Evolutionary conservation across 768 basidiomycete species (phyloP).

Genomic region (Chiua virens): DNA sequence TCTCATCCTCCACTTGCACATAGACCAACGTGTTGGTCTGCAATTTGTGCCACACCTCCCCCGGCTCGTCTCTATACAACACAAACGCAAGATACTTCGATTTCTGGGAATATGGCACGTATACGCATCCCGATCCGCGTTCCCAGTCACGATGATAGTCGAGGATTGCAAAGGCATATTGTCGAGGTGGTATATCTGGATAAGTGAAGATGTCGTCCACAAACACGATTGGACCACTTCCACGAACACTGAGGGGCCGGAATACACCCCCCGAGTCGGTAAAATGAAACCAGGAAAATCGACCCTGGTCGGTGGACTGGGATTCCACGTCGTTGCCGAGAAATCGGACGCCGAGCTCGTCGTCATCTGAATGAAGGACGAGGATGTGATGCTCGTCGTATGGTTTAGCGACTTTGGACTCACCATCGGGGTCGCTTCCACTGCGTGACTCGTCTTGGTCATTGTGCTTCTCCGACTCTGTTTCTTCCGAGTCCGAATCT

Average conservation of each 20-base stretch:
- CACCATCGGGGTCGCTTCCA: background rate
- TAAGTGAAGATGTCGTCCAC: background rate
- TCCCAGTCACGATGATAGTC: slow-evolving; percentile 9
- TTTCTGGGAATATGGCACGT: slow-evolving; percentile 1
- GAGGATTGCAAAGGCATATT: slow-evolving; percentile 6
- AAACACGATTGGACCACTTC: slow-evolving; percentile 1
- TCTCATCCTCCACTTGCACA: background rate
- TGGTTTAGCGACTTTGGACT: background rate
- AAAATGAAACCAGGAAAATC: slow-evolving; percentile 6
- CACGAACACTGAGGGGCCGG: background rate
- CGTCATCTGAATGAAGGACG: background rate
- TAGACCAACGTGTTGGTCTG: slow-evolving; percentile 1
- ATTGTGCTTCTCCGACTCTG: background rate
- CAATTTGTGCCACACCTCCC: slow-evolving; percentile 2
- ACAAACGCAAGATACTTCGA: slow-evolving; percentile 7
- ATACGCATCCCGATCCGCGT: slow-evolving; percentile 3
- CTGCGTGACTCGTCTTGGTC: background rate
- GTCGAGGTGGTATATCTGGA: background rate
- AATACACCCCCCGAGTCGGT: slow-evolving; percentile 1
- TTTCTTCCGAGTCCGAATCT: background rate
- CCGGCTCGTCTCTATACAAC: slow-evolving; percentile 2
- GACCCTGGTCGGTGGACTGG: background rate
- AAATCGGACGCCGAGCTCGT: slow-evolving; percentile 1
- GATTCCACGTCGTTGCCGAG: background rate
- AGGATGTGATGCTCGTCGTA: background rate